Evolutionary conservation across 2,329 filamentous ascomycete genomes (phyloP), one percentile per base, ranked within the genome.

Genomic region (Fusarium vanettenii): DNA sequence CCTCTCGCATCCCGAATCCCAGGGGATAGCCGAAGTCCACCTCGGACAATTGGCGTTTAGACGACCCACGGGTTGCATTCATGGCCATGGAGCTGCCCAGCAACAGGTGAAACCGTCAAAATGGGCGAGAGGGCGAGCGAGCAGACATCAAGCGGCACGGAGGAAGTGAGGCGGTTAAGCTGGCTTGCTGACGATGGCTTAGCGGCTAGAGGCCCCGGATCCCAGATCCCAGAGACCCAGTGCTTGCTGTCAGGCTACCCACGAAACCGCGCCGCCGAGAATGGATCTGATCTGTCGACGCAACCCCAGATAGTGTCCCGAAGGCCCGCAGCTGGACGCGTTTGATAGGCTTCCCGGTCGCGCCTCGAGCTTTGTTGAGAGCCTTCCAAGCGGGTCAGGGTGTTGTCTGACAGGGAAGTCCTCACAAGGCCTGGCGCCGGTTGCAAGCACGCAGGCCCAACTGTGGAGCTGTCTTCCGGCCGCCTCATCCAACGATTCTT

Each of bases 371-470:
- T 61, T 70, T 67, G 67, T 74, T 74, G 67, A 76, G 76, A 66
- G 63, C 59, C 64, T 64, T 68, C 43, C 29, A 37, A 60, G 72
- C 72, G 72, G 72, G 72, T 64, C 72, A 63, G 59, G 45, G 35
- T 65, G 62, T 55, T 73, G 63, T 69, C 72, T 77, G 72, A 70
- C 77, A 79, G 75, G 77, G 77, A 66, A 76, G 67, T 52, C 68
- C 69, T 74, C 64, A 70, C 70, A 71, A 70, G 70, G 67, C 64
- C 73, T 70, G 66, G 73, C 62, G 66, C 72, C 74, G 76, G 72
- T 66, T 65, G 67, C 69, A 82, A 81, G 81, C 81, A 82, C 77
- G 79, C 80, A 81, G 73, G 81, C 81, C 81, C 78, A 82, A 82
- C 75, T 82, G 81, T 82, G 81, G 81, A 81, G 76, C 73, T 76